Evolutionary conservation across 306 rosid species (phyloP), one percentile per base, ranked within the genome.

Genomic region (Dalbergia oliveri): DNA sequence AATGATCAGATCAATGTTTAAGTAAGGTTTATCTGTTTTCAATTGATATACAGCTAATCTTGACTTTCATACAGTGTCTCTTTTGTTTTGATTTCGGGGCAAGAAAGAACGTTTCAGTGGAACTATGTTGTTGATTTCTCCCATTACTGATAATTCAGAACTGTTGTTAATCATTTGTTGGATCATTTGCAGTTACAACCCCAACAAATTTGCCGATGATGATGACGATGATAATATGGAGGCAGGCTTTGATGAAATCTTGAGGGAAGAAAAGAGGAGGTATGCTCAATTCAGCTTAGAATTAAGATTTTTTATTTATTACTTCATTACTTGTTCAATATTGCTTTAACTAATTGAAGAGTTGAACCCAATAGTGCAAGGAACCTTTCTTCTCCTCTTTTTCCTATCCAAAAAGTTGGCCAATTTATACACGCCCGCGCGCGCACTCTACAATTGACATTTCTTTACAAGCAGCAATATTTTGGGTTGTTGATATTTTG

Each of bases 151-250:
- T 9, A 43, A 71, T 77, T 18, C 41, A 5, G n/a, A n/a, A 65
- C 8, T 56, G 63, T 41, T 54, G 21, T 35, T 83, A 34, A 56
- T 43, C 11, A 35, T 53, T 54, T 70, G 56, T 47, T 63, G 59
- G 16, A 54, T 37, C 14, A 9, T 82, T 72, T 86, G 83, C 87
- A 93, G 98, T 34, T 90, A 90, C 76, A 86, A 91, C 78, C 97
- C 94, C 26, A 51, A 16, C 31, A 83, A 33, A 53, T 91, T 45
- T 77, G 83, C 79, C 0, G 89, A 73, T 11, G 85, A 83, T 0
- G 91, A 90, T 9, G 97, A 90, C 0, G 98, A 91, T 51, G 83
- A 76, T 58, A 83, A 91, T 62, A 94, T 91, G 98, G 98, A 94
- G 74, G 98, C 97, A 44, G 87, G 83, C 81, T 94, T 82, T 26